These are phyloP conservation scores for Fusarium floridanum DNA, from an alignment of 2,329 filamentous ascomycete species.

Conservation along the genomic window DNA sequence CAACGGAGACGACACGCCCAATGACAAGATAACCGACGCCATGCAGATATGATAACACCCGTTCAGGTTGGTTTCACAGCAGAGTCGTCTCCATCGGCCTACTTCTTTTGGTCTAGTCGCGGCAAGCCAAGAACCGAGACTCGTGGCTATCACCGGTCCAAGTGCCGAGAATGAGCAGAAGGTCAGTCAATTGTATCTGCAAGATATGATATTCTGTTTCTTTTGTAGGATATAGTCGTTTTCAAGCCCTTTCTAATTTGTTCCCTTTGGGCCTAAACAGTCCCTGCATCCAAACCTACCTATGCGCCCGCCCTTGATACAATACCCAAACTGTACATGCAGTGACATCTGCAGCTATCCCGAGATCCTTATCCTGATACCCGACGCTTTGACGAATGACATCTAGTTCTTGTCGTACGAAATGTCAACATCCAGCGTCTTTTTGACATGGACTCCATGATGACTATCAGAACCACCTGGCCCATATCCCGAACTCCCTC, in stretches of 20 bases:
- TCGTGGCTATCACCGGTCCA: constrained; percentile 16
- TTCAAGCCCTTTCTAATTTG: neutral
- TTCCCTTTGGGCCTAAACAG: neutral
- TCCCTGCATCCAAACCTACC: neutral
- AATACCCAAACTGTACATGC: neutral
- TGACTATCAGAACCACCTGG: neutral
- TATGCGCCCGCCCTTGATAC: neutral
- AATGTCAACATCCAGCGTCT: constrained; percentile 21
- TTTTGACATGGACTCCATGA: constrained; percentile 12
- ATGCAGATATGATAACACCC: neutral
- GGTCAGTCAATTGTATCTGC: neutral
- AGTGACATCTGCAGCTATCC: neutral
- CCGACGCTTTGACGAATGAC: neutral
- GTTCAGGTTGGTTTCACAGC: neutral
- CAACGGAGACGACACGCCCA: constrained; percentile 18
- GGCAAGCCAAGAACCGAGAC: neutral
- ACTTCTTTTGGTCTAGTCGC: constrained; percentile 23
- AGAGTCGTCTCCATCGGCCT: constrained; percentile 37
- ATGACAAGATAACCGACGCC: constrained; percentile 12
- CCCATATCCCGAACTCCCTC: neutral
- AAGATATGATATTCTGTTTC: neutral
- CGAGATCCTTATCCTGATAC: neutral
- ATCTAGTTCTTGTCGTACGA: constrained; percentile 15
- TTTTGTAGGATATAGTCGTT: neutral
- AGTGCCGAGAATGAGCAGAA: neutral